phyloP scores from a whole-genome alignment of 495 filamentous ascomycete genomes.

The Mycothermus thermophilus region DNA sequence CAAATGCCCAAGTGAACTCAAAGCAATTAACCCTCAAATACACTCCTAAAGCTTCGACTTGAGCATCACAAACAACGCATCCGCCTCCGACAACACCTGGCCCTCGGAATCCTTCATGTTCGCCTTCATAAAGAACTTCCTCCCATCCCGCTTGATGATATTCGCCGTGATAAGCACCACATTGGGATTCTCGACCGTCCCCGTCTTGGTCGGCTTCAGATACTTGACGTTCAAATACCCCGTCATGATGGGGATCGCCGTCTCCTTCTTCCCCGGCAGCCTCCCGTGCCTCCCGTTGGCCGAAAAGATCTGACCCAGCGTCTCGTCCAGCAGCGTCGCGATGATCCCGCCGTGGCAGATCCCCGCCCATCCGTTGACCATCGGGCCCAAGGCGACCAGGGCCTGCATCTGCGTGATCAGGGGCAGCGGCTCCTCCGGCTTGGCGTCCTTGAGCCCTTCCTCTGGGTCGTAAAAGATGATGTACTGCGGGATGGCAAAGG shows the following conservation, averaged over 20 bases:
- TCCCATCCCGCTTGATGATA: constrained; percentile 24
- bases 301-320: constrained; percentile 36
- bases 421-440: constrained; percentile 4
- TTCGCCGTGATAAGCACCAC: constrained; percentile 36
- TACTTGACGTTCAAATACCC: constrained; percentile 46
- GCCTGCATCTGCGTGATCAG: constrained; percentile 29
- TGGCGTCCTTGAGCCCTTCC: too few relatives aligned
- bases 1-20: too few relatives aligned
- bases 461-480: constrained; percentile 37
- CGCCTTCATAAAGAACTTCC: constrained; percentile 35
- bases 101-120: constrained; percentile 29
- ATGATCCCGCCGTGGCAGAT: constrained; percentile 49
- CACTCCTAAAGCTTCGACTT: constrained; percentile 15
- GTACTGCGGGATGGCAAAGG: constrained; percentile 36
- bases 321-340: constrained; percentile 42
- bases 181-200: background rate
- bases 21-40: too few relatives aligned
- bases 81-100: constrained; percentile 28
- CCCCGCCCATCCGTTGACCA: constrained; percentile 43
- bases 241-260: constrained; percentile 35
- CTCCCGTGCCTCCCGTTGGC: constrained; percentile 27
- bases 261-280: constrained; percentile 3
- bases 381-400: constrained; percentile 39
- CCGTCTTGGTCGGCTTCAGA: constrained; percentile 29
- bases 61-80: constrained; percentile 32